Conservation (phyloP, 2,329 filamentous ascomycete species). For the Fusarium sp. region DNA sequence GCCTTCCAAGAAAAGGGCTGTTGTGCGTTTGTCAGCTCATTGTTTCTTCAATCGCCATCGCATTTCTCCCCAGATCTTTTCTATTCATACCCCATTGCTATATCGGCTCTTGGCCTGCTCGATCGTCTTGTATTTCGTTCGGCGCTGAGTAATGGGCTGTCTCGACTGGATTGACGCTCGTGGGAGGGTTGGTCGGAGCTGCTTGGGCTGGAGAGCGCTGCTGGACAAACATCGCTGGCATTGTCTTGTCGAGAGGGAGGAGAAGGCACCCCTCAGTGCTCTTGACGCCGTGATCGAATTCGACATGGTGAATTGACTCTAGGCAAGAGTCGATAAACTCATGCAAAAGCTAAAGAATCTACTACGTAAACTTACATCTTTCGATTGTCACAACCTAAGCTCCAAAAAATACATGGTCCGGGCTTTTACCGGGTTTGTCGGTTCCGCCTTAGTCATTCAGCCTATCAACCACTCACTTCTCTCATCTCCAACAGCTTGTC, state of each 20-base stretch:
- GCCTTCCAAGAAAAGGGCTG: constrained; percentile 95
- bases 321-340: constrained; percentile 16
- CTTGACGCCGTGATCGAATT: constrained; percentile 49
- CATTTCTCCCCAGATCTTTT: background rate
- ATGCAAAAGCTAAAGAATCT: constrained; percentile 33
- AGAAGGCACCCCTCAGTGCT: constrained; percentile 48
- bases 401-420: constrained; percentile 39
- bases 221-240: constrained; percentile 56
- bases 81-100: constrained; percentile 60
- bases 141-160: constrained; percentile 51
- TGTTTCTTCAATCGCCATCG: background rate
- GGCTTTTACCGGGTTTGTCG: constrained; percentile 37
- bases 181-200: constrained; percentile 48
- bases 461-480: constrained; percentile 6
- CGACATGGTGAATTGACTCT: constrained; percentile 49
- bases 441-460: constrained; percentile 38
- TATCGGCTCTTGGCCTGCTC: constrained; percentile 69
- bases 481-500: background rate
- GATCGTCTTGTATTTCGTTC: constrained; percentile 61
- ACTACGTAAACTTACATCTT: constrained; percentile 41
- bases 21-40: constrained; percentile 41
- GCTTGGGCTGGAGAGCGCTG: constrained; percentile 48
- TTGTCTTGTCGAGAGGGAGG: constrained; percentile 47
- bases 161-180: constrained; percentile 45
- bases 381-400: constrained; percentile 36